Evolutionary conservation across 345 rosid species (phyloP).

Genomic region (Pistacia integerrima): DNA sequence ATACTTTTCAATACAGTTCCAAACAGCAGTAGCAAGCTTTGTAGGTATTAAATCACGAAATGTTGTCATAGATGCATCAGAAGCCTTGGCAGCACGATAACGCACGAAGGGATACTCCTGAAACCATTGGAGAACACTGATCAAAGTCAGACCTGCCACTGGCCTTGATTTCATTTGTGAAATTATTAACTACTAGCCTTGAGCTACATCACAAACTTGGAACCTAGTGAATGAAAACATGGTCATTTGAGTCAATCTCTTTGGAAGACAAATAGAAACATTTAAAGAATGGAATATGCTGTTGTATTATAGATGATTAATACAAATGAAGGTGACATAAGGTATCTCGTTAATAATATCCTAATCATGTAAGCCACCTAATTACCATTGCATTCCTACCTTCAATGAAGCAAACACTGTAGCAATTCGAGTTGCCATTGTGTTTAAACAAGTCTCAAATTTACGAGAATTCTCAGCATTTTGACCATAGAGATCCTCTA

Average conservation of each 20-base stretch:
- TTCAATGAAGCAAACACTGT: slow-evolving; percentile 92
- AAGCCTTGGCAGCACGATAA: slow-evolving; percentile 55
- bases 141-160: neutral
- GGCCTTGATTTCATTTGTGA: neutral
- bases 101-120: slow-evolving; percentile 88
- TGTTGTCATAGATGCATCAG: slow-evolving; percentile 40
- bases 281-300: neutral
- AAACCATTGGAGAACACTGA: slow-evolving; percentile 1
- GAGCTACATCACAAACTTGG: neutral
- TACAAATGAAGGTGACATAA: neutral
- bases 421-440: slow-evolving; percentile 83
- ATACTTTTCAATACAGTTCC: slow-evolving; percentile 53
- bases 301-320: neutral
- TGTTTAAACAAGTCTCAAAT: slow-evolving; percentile 65
- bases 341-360: slow-evolving; percentile 12
- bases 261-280: neutral
- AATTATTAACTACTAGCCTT: neutral
- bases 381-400: slow-evolving; percentile 35
- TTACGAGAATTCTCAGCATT: slow-evolving; percentile 58
- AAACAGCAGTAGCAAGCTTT: slow-evolving; percentile 77
- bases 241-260: neutral
- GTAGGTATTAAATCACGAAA: slow-evolving; percentile 61
- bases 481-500: slow-evolving; percentile 62
- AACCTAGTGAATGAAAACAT: neutral
- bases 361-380: neutral